Evolutionary conservation across 768 basidiomycete species (phyloP).

Genomic region (Polyporus arcularius): DNA sequence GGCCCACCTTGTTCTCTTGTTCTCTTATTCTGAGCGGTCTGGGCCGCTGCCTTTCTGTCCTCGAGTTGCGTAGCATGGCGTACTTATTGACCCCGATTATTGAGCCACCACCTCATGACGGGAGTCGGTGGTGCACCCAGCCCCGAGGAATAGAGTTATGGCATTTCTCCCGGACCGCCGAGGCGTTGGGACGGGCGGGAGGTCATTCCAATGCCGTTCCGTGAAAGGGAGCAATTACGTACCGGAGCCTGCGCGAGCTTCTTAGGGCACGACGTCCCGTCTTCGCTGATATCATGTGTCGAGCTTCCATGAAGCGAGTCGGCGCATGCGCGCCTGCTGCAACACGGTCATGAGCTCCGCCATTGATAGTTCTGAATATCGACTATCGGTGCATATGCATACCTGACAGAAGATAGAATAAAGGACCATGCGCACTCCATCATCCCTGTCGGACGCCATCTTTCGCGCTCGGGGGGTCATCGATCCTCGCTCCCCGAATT

Average conservation of each 20-base stretch:
- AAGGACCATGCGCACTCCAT: not conserved
- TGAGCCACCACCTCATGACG: not conserved
- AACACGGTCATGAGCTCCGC: not conserved
- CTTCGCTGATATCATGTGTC: slow-evolving; percentile 14
- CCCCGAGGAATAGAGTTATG: not conserved
- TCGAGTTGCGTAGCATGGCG: no score
- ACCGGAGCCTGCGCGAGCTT: slow-evolving; percentile 12
- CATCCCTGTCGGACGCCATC: not conserved
- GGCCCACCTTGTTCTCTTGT: not conserved
- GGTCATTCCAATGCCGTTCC: not conserved
- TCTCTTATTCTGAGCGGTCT: not conserved
- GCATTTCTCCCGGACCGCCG: not conserved
- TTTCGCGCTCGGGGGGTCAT: not conserved
- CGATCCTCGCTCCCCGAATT: slow-evolving; percentile 6
- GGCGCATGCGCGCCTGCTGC: not conserved
- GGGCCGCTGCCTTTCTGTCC: not conserved
- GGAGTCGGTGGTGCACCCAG: not conserved
- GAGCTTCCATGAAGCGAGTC: slow-evolving; percentile 14
- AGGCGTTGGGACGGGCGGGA: not conserved
- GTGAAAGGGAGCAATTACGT: slow-evolving; percentile 17
- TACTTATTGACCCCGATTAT: not conserved
- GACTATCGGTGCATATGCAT: not conserved
- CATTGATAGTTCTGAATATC: not conserved
- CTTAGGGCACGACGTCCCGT: slow-evolving; percentile 6
- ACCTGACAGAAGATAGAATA: slow-evolving; percentile 4